Percentiles rank a stretch among this genome's conserved stretches.
Conservation (phyloP, 1,284 basidiomycete genomes). For the Anthracocystis walkeri region DNA sequence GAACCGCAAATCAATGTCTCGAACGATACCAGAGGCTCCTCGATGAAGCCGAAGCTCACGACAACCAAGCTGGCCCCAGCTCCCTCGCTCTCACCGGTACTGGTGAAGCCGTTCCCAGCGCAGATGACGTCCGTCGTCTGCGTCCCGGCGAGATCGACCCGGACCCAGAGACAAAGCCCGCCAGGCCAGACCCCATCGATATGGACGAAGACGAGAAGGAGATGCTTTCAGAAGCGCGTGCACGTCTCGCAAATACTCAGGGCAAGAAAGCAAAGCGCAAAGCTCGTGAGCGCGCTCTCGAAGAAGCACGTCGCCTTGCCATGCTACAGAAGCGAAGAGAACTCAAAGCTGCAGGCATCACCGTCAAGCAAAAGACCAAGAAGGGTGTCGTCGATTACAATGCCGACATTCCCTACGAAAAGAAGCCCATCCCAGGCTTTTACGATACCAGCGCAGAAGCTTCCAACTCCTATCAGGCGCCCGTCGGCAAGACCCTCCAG, state of each 20-base stretch:
- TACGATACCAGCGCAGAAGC: slow-evolving; percentile 97
- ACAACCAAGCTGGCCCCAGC: slow-evolving; percentile 49
- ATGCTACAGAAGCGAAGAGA: slow-evolving; percentile 98
- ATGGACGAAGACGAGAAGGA: slow-evolving; percentile 99
- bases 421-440: slow-evolving; percentile 93
- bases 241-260: slow-evolving; percentile 97
- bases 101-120: slow-evolving; percentile 81
- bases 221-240: slow-evolving; percentile 98
- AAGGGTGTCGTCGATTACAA: slow-evolving; percentile 99
- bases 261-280: slow-evolving; percentile 99
- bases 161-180: slow-evolving; percentile 97
- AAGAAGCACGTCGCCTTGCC: slow-evolving; percentile 92
- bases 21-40: slow-evolving; percentile 98
- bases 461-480: slow-evolving; percentile 85
- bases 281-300: slow-evolving; percentile 84
- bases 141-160: slow-evolving; percentile 98
- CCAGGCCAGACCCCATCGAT: slow-evolving; percentile 97
- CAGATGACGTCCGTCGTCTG: slow-evolving; percentile 88
- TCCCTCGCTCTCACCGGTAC: slow-evolving; percentile 81
- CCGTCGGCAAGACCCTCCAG: slow-evolving; percentile 86
- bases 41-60: slow-evolving; percentile 82
- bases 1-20: slow-evolving; percentile 98
- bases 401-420: slow-evolving; percentile 98
- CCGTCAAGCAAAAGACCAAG: slow-evolving; percentile 80
- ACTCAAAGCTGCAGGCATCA: slow-evolving; percentile 94